Evolutionary conservation across 192 early-diverging fungal species (phyloP).

Genomic region (Cetraspora pellucida): DNA sequence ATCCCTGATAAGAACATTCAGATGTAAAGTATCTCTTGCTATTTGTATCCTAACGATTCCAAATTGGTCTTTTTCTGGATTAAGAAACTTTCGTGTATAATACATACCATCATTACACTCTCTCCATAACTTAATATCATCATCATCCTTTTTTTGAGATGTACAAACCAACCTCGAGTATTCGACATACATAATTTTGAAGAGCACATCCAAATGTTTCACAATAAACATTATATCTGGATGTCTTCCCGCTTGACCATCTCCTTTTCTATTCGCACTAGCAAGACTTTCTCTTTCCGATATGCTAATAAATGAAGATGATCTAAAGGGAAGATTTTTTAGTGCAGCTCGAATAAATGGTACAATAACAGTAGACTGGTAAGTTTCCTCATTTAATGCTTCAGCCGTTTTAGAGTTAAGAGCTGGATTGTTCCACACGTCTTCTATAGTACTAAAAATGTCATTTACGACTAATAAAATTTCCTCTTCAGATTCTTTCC

Average conservation of each 20-base stretch:
- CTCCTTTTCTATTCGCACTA: slow-evolving; percentile 6
- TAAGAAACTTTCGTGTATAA: not conserved
- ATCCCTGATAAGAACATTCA: slow-evolving; percentile 26
- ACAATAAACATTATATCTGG: slow-evolving; percentile 15
- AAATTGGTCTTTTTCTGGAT: slow-evolving; percentile 13
- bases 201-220: not conserved
- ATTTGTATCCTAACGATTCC: slow-evolving; percentile 9
- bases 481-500: slow-evolving; percentile 16
- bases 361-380: slow-evolving; percentile 17
- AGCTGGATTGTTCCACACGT: slow-evolving; percentile 10
- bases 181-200: slow-evolving; percentile 7
- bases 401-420: not conserved
- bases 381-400: slow-evolving; percentile 12
- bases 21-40: slow-evolving; percentile 10
- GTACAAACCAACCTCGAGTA: slow-evolving; percentile 7
- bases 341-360: not conserved
- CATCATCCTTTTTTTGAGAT: not conserved
- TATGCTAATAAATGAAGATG: slow-evolving; percentile 9
- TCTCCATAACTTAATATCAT: slow-evolving; percentile 10
- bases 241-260: not conserved
- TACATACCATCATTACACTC: slow-evolving; percentile 20
- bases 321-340: slow-evolving; percentile 2
- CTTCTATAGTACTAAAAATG: not conserved
- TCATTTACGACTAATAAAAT: not conserved
- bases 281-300: slow-evolving; percentile 15